Base-by-base conservation (phyloP, 2,329 filamentous ascomycete genomes). In the Penicillium sp. region DNA sequence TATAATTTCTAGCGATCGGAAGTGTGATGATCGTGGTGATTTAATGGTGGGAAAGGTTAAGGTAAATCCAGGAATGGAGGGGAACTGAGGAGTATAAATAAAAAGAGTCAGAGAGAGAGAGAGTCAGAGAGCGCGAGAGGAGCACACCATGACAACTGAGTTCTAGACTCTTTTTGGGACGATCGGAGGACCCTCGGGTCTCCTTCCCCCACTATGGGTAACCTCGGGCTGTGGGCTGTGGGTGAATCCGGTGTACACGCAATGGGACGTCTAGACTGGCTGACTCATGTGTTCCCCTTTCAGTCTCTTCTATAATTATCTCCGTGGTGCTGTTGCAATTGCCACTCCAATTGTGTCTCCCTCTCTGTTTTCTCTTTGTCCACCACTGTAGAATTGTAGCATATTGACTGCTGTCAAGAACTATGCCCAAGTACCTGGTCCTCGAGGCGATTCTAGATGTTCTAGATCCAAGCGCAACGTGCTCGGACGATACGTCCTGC, bases 401-500 rank as follows among this genome's bases (percentile, higher is more conserved):
- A 29, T 10, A 29, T 29, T 29, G 10, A 10, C 28, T 2, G 24
- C 18, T 21, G 18, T 21, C 3, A 21, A 21, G 18, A 21, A 21
- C 18, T 21, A 21, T 21, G 18, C 18, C 18, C 18, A 3, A 21
- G 18, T 21, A 21, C 18, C 18, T 21, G 2, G 18, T 21, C 18
- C 18, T 21, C 2, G 18, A 26, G 24, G 24, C 6, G 24, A 8
- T 18, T n/a, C 3, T 9, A 38, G 34, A 26, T 5, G 23, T 15
- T 24, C 39, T 42, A 42, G 39, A 28, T 26, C 15, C 41, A n/a
- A 41, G 45, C 45, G 49, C 51, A 50, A 16, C 7, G 24, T 45
- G 49, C 48, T 42, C 46, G 29, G 38, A 15, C 42, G 39, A 43
- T 42, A 36, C 33, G 47, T 31, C n/a, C 41, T 42, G 41, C 44